Evolutionary conservation across 73 alveolate genomes (phyloP).

Genomic region (Blepharisma japonicum): DNA sequence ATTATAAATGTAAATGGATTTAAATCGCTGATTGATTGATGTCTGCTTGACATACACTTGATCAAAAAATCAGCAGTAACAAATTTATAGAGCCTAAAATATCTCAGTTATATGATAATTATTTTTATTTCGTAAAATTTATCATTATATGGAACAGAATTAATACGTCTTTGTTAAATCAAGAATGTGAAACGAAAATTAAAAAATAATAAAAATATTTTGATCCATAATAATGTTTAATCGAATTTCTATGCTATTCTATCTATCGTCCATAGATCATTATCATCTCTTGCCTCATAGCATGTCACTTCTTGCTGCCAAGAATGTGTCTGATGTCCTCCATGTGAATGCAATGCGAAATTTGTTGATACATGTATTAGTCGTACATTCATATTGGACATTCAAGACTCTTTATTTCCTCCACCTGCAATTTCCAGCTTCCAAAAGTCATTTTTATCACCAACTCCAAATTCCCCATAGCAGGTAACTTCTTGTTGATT

Average conservation of each 20-base stretch:
- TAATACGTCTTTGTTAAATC: too few relatives aligned
- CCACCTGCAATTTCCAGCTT: slow-evolving; percentile 45
- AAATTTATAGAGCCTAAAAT: too few relatives aligned
- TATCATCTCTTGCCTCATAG: background rate
- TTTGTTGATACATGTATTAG: background rate
- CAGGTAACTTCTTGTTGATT: slow-evolving; percentile 53
- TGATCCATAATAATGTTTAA: too few relatives aligned
- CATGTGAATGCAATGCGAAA: background rate
- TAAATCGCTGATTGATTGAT: too few relatives aligned
- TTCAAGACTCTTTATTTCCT: background rate
- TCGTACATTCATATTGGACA: background rate
- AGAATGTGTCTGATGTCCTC: background rate
- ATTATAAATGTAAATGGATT: too few relatives aligned
- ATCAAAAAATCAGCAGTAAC: too few relatives aligned
- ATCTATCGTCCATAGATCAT: background rate
- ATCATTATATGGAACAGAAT: too few relatives aligned
- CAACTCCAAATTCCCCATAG: slow-evolving; percentile 57
- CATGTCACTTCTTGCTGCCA: background rate
- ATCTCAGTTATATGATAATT: too few relatives aligned
- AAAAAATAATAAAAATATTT: too few relatives aligned
- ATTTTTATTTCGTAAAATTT: too few relatives aligned
- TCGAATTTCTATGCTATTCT: background rate
- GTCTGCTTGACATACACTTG: too few relatives aligned
- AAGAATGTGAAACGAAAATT: too few relatives aligned
- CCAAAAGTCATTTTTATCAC: slow-evolving; percentile 57